Base-by-base conservation (phyloP, 176 grass and related monocot genomes). In the Rhynchospora pubera region DNA sequence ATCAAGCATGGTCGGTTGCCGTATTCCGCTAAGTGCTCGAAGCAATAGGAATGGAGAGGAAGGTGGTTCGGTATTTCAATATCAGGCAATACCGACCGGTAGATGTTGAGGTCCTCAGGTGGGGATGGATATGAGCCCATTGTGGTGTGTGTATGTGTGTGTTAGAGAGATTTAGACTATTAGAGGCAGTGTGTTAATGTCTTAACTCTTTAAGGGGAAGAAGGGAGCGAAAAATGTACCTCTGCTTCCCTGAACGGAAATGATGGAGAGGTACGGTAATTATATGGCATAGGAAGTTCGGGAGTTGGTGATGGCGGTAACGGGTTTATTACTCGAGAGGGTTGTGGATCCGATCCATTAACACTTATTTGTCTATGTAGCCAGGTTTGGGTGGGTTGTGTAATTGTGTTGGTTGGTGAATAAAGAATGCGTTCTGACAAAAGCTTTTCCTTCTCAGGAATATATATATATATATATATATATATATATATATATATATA, bases 31-130 rank as follows among this genome's bases (percentile, higher is more conserved):
- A 94, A 78, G 10, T 78, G 72, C 82, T 93, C 82, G 84, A 98
- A 94, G 92, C 92, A 94, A 90, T 98, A 98, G 72, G 77, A 82
- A 62, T 94, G 95, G 28, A 98, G 95, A 5, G 95, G 47, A 12
- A 90, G 83, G 87, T 91, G 52, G 16, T 77, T 81, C 14, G 87
- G 90, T 84, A 98, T 98, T 80, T 94, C 85, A 62, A 98, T 98
- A 83, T 93, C 90, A 2, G 95, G 90, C 18, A 98, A 87, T 87
- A 87, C 94, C 30, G 95, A 98, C 56, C 92, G 95, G 88, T 91
- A 98, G 63, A 86, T 84, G 57, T 89, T 85, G 30, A 68, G 43
- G 19, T 85, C 85, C 16, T 83, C 48, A 6, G 18, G 48, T 2
- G 81, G 22, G 22, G 80, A 86, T 22, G 87, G 19, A 52, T 84